These are phyloP conservation scores for Stereocaulon alpinum DNA, from an alignment of 495 filamentous ascomycete genomes.

Conservation along the genomic window DNA sequence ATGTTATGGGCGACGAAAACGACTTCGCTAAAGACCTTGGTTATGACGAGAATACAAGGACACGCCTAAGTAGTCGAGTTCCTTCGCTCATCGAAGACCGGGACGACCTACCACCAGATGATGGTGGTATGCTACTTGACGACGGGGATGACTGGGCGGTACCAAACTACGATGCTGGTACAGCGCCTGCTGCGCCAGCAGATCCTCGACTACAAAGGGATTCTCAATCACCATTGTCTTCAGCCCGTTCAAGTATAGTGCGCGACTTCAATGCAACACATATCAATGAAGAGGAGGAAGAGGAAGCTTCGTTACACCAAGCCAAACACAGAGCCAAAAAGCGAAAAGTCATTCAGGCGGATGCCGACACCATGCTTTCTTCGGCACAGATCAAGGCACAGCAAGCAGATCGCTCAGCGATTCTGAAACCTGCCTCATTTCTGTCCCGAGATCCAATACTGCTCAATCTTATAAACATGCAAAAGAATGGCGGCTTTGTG, in stretches of 20 bases:
- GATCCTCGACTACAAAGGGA: constrained; percentile 42
- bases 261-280: constrained; percentile 50
- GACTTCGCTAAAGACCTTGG: constrained; percentile 44
- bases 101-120: constrained; percentile 28
- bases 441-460: constrained; percentile 77
- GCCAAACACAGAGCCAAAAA: constrained; percentile 63
- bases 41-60: constrained; percentile 33
- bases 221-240: constrained; percentile 60
- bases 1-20: constrained; percentile 58
- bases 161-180: constrained; percentile 45
- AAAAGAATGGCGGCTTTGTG: constrained; percentile 80
- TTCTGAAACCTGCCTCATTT: constrained; percentile 67
- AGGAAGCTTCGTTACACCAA: constrained; percentile 43
- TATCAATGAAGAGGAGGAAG: constrained; percentile 38
- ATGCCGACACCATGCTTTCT: constrained; percentile 52
- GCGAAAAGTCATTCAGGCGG: constrained; percentile 60
- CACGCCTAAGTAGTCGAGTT: constrained; percentile 22
- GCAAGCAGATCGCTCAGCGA: constrained; percentile 67
- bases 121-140: constrained; percentile 40
- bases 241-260: constrained; percentile 36
- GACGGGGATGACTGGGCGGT: constrained; percentile 52
- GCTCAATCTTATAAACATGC: constrained; percentile 78
- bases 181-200: constrained; percentile 30
- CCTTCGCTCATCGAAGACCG: constrained; percentile 37
- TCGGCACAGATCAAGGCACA: constrained; percentile 59